A percentile compares a stretch with the other conserved stretches of the same genome.
Conservation (phyloP, 257 asterid species). For the Lavandula angustifolia region DNA sequence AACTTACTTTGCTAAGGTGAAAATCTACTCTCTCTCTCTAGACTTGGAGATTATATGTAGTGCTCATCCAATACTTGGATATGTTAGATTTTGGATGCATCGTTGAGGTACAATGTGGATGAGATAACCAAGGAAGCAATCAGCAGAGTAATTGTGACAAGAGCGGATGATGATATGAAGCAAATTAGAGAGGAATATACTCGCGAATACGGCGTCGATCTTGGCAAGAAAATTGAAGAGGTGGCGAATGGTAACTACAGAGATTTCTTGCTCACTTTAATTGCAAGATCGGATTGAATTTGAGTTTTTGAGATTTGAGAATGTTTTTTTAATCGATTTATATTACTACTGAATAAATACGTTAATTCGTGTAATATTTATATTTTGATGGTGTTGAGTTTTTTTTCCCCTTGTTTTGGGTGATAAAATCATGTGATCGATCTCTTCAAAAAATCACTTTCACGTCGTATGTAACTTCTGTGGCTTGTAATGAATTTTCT, state of each 20-base stretch:
- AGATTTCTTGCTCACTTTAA: constrained; percentile 71
- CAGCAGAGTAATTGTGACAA: constrained; percentile 65
- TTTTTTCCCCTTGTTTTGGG: constrained; percentile 5
- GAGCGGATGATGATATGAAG: constrained; percentile 76
- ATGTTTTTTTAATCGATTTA: neutral
- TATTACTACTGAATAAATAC: constrained; percentile 6
- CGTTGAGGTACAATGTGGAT: constrained; percentile 50
- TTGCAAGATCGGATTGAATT: constrained; percentile 52
- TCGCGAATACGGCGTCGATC: constrained; percentile 40
- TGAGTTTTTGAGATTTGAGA: neutral
- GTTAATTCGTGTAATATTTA: neutral
- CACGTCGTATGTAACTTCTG: neutral
- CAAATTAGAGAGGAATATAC: constrained; percentile 60
- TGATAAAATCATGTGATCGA: neutral
- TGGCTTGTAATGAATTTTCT: neutral
- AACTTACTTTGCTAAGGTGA: constrained; percentile 64
- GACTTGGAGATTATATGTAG: too few species aligned
- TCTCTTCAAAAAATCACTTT: neutral
- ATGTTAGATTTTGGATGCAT: constrained; percentile 49
- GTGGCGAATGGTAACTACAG: constrained; percentile 73
- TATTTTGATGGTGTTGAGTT: neutral
- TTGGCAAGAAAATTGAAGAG: constrained; percentile 59
- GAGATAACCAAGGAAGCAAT: constrained; percentile 59
- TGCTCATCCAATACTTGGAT: neutral
- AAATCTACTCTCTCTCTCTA: too few species aligned